These are phyloP conservation scores for Alloascoidea africana DNA, from an alignment of 805 yeast genomes.

Conservation along the genomic window DNA sequence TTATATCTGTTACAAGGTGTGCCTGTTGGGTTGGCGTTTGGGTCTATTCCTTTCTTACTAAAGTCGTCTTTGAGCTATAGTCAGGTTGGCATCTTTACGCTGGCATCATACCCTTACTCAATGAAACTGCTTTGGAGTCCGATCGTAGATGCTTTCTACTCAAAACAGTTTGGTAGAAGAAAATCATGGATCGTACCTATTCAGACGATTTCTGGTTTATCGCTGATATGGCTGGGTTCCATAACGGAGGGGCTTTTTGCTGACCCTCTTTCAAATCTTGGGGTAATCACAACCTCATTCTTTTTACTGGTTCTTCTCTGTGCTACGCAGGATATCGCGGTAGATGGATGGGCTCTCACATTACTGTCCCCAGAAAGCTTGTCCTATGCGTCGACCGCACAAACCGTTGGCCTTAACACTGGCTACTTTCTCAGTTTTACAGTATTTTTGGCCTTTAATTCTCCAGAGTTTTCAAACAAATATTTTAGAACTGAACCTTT, in stretches of 20 bases:
- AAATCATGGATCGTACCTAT: conserved; percentile 92
- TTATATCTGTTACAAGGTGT: conserved; percentile 87
- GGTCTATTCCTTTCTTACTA: conserved; percentile 80
- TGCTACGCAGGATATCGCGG: conserved; percentile 98
- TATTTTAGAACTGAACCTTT: conserved; percentile 51
- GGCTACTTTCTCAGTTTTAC: conserved; percentile 91
- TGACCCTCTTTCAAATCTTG: conserved; percentile 32
- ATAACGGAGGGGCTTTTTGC: conserved; percentile 34
- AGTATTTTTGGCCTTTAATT: conserved; percentile 77
- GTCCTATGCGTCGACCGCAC: conserved; percentile 95
- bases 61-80: conserved; percentile 75
- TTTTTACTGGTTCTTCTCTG: conserved; percentile 71
- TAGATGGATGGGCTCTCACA: conserved; percentile 97
- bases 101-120: conserved; percentile 92
- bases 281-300: conserved; percentile 51
- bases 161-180: conserved; percentile 57
- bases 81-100: conserved; percentile 78
- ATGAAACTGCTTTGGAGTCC: conserved; percentile 92
- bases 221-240: conserved; percentile 51
- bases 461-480: conserved; percentile 84
- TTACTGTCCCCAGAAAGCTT: conserved; percentile 63
- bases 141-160: conserved; percentile 77
- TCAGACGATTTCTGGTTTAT: conserved; percentile 63
- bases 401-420: conserved; percentile 85
- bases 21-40: conserved; percentile 92